Evolutionary conservation across 2,329 filamentous ascomycete species (phyloP), one percentile per base, ranked within the genome.

Genomic region (Aureobasidium melanogenum): DNA sequence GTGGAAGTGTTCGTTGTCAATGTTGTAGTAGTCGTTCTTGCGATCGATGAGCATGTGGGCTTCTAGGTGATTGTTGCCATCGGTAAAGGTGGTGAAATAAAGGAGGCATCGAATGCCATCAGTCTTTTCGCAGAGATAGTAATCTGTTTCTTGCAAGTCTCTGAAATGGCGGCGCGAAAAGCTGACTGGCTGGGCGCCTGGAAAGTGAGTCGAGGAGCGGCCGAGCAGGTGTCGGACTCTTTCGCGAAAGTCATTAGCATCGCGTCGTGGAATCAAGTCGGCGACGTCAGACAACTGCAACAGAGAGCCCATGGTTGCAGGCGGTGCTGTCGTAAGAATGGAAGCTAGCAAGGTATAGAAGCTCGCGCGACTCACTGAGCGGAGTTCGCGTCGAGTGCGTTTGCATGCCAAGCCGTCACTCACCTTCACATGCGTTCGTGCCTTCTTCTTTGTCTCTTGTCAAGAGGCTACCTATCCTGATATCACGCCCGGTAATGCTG

Each of bases 91-190:
- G 55, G 89, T 91, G 66, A 94, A 85, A 79, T 95, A 97, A 66
- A 99, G 84, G n/a, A 99, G 83, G 73, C 95, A 97, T 65, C 94
- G 86, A 65, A 97, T 90, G 60, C 94, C 94, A 72, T 99, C 94
- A 0, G 93, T 96, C 78, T 99, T 99, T 76, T 99, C 94, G 79
- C 93, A 97, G 66, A 99, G 88, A 72, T 92, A 99, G 78, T 97
- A 99, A 75, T 97, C 94, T 70, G 88, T 81, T 62, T 82, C 81
- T 64, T 87, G 85, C 38, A 99, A 82, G 76, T 95, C 91, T n/a
- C 85, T 78, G 10, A 97, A 76, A 74, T 99, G 94, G 68, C 84
- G 81, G 62, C 88, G 82, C 60, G 89, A 82, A 72, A 99, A 99
- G 70, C 90, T 96, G 66, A 99, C 92, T 15, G 94, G 94, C 74